Evolutionary conservation across 208 protist genomes (phyloP), one percentile per base, ranked within the genome.

Genomic region (Leishmania tarentolae): DNA sequence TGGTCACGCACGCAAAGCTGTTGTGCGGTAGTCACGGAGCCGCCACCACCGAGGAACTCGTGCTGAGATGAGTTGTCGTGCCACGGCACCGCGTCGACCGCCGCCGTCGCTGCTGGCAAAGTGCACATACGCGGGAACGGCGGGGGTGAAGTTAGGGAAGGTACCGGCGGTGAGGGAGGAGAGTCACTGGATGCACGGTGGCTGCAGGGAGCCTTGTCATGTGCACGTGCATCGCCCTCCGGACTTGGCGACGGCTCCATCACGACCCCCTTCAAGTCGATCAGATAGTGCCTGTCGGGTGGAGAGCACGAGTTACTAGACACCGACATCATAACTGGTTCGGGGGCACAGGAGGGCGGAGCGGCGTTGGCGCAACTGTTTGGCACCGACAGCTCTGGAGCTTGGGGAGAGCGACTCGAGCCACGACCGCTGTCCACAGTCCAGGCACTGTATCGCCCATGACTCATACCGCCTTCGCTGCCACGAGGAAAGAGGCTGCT

Each of bases 301-400:
- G 74, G 9, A 28, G 28, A 65, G 74, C 40, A 46, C 21, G 40
- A 40, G 56, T 46, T 65, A 31, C 42, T 47, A 4, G 40, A 24
- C 56, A 37, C 37, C 56, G 37, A 31, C 56, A 50, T 53, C 72
- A 85, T 47, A 0, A 85, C 31, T 1, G 82, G 82, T 0, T 42
- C 63, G 0, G 82, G 82, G 8, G 82, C 77, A n/a, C 82, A 85
- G 61, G 46, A 24, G 8, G 82, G 82, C 0, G 82, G 82, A 35
- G 79, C 82, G 31, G 72, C 73, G 42, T 69, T 66, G 7, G 63
- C 2, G 40, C 61, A 40, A 28, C 61, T 61, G 47, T 57, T 57
- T 8, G 77, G 63, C 77, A 82, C 66, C 63, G 82, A 85, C 40
- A 75, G 82, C 77, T 85, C 82, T 65, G 50, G 65, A 63, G 76